phyloP scores from a whole-genome alignment of 176 grass and related monocot species.

The Rhipidocladum racemiflorum region DNA sequence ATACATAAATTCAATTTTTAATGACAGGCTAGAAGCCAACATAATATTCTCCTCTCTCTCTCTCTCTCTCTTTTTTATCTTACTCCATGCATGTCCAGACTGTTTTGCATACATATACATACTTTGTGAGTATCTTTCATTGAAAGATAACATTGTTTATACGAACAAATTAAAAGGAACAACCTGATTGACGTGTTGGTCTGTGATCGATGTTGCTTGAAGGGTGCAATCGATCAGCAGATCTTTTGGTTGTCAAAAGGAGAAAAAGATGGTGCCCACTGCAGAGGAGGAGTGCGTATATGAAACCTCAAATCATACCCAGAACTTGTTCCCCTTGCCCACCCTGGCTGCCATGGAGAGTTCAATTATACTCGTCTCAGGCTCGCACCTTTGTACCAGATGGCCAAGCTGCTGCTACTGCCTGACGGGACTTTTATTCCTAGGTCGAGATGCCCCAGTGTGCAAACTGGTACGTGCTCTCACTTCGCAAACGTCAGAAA shows the following conservation, averaged over 20 bases:
- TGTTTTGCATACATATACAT: neutral
- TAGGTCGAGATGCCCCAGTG: neutral
- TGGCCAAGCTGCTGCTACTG: neutral
- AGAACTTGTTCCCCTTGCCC: neutral
- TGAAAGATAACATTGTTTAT: neutral
- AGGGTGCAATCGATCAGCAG: conserved; percentile 17
- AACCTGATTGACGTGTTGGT: conserved; percentile 25
- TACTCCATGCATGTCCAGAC: neutral
- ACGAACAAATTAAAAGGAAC: neutral
- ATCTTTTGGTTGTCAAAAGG: conserved; percentile 51
- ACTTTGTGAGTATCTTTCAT: neutral
- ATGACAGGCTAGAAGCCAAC: neutral
- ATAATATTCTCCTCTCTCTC: neutral
- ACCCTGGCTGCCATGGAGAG: neutral
- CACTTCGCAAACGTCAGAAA: neutral
- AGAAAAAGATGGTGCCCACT: conserved; percentile 25
- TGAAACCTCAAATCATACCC: conserved; percentile 71
- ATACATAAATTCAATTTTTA: neutral
- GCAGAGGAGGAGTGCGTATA: conserved; percentile 26
- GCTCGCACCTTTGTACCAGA: neutral
- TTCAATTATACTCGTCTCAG: neutral
- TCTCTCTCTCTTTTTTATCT: neutral
- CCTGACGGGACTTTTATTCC: conserved; percentile 47
- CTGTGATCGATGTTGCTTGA: conserved; percentile 18
- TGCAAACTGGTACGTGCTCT: conserved; percentile 19